A percentile compares a stretch with the other conserved stretches of the same genome.
phyloP scores from a whole-genome alignment of 2,329 filamentous ascomycete genomes.

The Penicillium sp. region DNA sequence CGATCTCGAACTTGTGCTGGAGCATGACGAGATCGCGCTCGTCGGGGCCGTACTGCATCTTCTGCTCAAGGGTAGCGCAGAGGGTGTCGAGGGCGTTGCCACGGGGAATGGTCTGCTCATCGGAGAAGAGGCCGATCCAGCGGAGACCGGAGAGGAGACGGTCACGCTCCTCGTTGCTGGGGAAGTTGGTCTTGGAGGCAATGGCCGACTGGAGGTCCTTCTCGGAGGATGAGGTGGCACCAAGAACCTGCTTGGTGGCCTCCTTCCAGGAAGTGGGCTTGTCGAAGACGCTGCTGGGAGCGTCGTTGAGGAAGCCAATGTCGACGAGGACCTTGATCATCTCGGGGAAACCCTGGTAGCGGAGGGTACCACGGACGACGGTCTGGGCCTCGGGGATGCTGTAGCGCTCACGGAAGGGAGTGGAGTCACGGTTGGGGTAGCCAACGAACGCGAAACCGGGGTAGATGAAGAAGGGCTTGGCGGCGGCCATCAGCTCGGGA shows the following conservation, averaged over 20 bases:
- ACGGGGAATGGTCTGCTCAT: conserved; percentile 68
- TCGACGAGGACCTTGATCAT: conserved; percentile 87
- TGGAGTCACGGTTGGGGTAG: conserved; percentile 91
- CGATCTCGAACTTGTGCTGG: conserved; percentile 71
- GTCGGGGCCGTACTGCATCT: conserved; percentile 82
- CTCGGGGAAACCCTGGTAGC: conserved; percentile 87
- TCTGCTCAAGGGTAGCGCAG: conserved; percentile 83
- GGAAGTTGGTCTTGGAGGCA: conserved; percentile 73
- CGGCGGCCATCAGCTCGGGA: conserved; percentile 76
- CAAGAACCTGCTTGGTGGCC: conserved; percentile 75
- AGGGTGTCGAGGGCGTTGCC: conserved; percentile 88
- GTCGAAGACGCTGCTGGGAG: conserved; percentile 65
- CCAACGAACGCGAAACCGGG: conserved; percentile 86
- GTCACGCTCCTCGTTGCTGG: conserved; percentile 66
- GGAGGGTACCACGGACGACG: conserved; percentile 78
- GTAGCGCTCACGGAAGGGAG: conserved; percentile 84
- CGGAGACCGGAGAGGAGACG: conserved; percentile 71
- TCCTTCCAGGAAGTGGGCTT: conserved; percentile 77
- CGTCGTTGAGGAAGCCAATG: conserved; percentile 82
- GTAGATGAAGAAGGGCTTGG: conserved; percentile 90
- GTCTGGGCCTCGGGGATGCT: conserved; percentile 88
- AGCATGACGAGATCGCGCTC: conserved; percentile 81
- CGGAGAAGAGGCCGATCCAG: conserved; percentile 70
- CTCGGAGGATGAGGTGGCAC: conserved; percentile 65
- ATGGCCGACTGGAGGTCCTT: conserved; percentile 74